Percentiles rank a stretch among this genome's conserved stretches.
phyloP scores from a whole-genome alignment of 2,329 filamentous ascomycete genomes.

The Aspergillus tanneri region DNA sequence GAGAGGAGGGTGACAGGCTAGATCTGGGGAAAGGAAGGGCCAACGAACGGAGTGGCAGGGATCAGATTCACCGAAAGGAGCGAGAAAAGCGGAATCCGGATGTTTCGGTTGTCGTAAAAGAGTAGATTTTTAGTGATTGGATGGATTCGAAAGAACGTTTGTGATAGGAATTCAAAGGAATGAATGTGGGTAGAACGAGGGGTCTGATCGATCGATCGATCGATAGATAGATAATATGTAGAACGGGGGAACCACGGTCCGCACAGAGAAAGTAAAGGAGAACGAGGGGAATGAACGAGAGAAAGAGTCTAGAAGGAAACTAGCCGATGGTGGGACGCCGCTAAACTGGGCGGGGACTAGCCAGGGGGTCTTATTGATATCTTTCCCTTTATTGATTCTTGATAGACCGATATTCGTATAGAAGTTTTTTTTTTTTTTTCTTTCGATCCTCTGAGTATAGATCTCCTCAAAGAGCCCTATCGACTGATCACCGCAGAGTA shows the following conservation, averaged over 20 bases:
- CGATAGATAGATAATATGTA: too few relatives aligned
- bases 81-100: not conserved
- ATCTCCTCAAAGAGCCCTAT: too few relatives aligned
- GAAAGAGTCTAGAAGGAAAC: constrained; percentile 12
- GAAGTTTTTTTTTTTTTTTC: not conserved
- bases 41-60: not conserved
- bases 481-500: too few relatives aligned
- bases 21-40: not conserved
- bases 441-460: too few relatives aligned
- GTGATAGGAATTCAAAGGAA: not conserved
- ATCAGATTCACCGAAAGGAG: not conserved
- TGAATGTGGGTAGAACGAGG: not conserved
- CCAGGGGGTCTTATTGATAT: not conserved
- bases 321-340: constrained; percentile 1
- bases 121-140: too few relatives aligned
- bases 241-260: too few relatives aligned
- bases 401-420: not conserved
- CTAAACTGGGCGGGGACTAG: not conserved
- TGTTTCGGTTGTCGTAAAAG: too few relatives aligned
- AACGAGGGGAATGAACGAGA: constrained; percentile 8
- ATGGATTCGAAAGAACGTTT: not conserved
- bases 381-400: not conserved
- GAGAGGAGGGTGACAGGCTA: not conserved
- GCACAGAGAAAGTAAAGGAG: constrained; percentile 1
- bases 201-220: too few relatives aligned